These are phyloP conservation scores for Penicillium sp. DNA, from an alignment of 2,329 filamentous ascomycete genomes.

Conservation along the genomic window DNA sequence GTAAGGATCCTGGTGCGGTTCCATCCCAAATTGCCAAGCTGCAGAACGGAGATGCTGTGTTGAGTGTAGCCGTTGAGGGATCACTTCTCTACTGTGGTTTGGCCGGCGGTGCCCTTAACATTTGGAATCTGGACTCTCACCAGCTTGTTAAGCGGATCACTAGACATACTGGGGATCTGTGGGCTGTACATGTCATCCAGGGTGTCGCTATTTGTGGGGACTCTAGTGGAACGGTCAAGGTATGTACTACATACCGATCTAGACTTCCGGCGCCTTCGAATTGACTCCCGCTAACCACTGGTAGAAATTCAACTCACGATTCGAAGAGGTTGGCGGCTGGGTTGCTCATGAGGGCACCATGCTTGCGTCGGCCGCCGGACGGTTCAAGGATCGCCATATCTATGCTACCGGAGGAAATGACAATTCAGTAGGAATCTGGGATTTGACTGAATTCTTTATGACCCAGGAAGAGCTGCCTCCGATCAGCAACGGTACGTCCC, in stretches of 20 bases:
- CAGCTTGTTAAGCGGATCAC: constrained; percentile 87
- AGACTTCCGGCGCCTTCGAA: neutral
- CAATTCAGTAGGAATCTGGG: constrained; percentile 84
- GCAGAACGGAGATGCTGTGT: constrained; percentile 61
- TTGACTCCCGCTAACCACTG: constrained; percentile 1
- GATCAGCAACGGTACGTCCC: constrained; percentile 54
- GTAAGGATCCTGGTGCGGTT: constrained; percentile 56
- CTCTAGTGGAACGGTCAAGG: constrained; percentile 82
- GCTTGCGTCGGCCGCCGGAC: constrained; percentile 74
- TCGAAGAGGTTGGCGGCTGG: constrained; percentile 75
- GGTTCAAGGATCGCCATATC: constrained; percentile 68
- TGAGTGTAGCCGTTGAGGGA: constrained; percentile 82
- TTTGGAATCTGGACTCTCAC: constrained; percentile 94
- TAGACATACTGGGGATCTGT: constrained; percentile 75
- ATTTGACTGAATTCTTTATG: constrained; percentile 59
- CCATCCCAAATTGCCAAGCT: constrained; percentile 68
- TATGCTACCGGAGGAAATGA: constrained; percentile 95
- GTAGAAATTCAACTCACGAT: constrained; percentile 74
- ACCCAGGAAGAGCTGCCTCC: constrained; percentile 45
- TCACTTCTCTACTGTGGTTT: constrained; percentile 92
- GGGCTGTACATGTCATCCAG: constrained; percentile 80
- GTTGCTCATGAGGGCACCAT: constrained; percentile 84
- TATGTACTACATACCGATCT: constrained; percentile 43
- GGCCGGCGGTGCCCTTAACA: constrained; percentile 80
- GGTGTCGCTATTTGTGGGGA: constrained; percentile 83